Evolutionary conservation across 1,284 basidiomycete genomes (phyloP), one percentile per base, ranked within the genome.

Genomic region (Chondrostereum purpureum): DNA sequence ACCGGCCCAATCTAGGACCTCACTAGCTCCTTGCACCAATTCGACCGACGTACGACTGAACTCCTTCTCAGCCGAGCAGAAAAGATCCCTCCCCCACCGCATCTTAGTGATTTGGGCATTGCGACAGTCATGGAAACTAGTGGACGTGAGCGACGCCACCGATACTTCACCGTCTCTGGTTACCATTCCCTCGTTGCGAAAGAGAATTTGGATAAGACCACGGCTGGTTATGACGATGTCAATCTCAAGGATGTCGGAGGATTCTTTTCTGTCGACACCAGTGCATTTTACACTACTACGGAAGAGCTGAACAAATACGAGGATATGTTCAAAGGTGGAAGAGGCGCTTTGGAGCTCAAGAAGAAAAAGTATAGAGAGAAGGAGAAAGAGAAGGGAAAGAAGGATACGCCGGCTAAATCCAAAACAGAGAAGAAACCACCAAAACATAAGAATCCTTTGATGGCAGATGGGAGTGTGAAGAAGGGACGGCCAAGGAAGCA

Each of bases 21-120:
- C 21, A 79, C 79, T 27, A 50, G 57, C 17, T 67, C 75, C 14
- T 68, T 92, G 16, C 75, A 77, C 52, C 71, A 80, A 50, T 86
- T 89, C 49, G 86, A 91, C 58, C 76, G 74, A 55, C 80, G 90
- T 20, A 89, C 84, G 2, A 69, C 90, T 42, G 89, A 92, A 57
- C 71, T 85, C 12, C 65, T 89, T n/a, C 69, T 92, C 23, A 70
- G 72, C 12, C 78, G 84, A 36, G 75, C 86, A 34, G 78, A 80
- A 50, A 80, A 75, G 53, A 69, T 61, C 47, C 66, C 69, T 5
- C 83, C 82, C 14, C 85, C 86, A 2, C 46, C 74, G 11, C 85
- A 89, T 58, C 72, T 91, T 3, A 67, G 67, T 39, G 86, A 92
- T 60, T 66, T 87, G 36, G 74, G 77, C 21, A 73, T 87, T 42